A percentile compares a stretch with the other conserved stretches of the same genome.
Conservation (phyloP, 202 grass and related monocot genomes). For the Digitaria exilis region DNA sequence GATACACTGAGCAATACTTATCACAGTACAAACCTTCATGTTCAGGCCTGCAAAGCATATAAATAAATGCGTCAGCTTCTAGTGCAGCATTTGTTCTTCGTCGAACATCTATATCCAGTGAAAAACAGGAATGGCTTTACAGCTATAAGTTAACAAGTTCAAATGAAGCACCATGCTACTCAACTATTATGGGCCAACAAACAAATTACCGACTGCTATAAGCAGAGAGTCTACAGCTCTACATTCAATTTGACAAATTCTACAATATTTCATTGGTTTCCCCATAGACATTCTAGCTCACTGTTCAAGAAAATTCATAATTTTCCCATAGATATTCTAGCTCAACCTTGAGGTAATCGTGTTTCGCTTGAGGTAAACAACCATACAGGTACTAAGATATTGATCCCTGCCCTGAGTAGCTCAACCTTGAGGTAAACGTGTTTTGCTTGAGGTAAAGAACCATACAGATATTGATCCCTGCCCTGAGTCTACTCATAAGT, state of each 20-base stretch:
- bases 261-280: neutral
- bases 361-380: neutral
- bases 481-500: neutral
- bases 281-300: neutral
- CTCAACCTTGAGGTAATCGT: neutral
- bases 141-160: neutral
- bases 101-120: neutral
- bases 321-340: no score
- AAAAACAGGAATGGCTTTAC: no score
- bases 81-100: neutral
- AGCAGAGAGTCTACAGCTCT: neutral
- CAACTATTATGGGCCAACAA: neutral
- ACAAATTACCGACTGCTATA: neutral
- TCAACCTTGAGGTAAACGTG: no score
- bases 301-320: neutral
- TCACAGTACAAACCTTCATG: conserved; percentile 67
- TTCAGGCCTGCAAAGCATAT: conserved; percentile 61
- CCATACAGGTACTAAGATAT: neutral
- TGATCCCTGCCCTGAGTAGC: no score
- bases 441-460: no score
- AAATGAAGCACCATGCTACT: neutral
- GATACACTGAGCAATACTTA: conserved; percentile 58
- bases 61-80: conserved; percentile 1
- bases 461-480: no score
- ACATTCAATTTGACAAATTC: neutral